These are phyloP conservation scores for Chytriomyces hyalinus DNA, from an alignment of 192 early-diverging fungal species.

Conservation along the genomic window DNA sequence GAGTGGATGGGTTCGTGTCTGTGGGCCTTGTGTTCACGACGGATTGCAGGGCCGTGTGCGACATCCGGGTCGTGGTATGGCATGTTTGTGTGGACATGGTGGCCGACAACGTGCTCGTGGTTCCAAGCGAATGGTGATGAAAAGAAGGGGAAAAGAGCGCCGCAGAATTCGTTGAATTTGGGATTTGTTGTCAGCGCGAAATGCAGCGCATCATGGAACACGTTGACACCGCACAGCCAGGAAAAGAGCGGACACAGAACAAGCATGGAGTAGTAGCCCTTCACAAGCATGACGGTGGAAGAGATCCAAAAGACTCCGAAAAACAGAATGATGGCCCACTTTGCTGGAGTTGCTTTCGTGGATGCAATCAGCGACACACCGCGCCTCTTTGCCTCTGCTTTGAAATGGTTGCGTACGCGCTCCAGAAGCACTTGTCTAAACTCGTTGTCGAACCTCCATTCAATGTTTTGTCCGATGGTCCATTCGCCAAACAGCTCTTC, in stretches of 20 bases:
- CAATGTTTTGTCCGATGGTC: not conserved
- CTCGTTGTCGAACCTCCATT: not conserved
- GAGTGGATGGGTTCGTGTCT: not conserved
- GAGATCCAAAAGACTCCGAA: not conserved
- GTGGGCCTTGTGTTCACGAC: conserved; percentile 20
- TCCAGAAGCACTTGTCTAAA: not conserved
- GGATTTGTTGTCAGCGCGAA: conserved; percentile 11
- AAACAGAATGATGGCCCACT: not conserved
- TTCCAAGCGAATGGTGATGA: conserved; percentile 10
- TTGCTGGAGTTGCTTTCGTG: conserved; percentile 26
- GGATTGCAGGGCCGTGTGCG: conserved; percentile 13
- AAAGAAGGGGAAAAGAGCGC: conserved; percentile 21
- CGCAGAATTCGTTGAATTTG: not conserved
- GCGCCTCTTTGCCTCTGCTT: conserved; percentile 18
- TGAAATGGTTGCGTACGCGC: conserved; percentile 8
- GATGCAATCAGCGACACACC: conserved; percentile 17
- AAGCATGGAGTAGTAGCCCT: conserved; percentile 21
- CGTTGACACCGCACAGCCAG: conserved; percentile 20
- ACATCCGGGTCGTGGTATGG: conserved; percentile 22
- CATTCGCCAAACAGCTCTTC: not conserved
- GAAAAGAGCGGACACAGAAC: not conserved
- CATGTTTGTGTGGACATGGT: conserved; percentile 27
- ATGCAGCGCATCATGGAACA: conserved; percentile 24
- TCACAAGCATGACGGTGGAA: not conserved
- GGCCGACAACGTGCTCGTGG: conserved; percentile 24